Evolutionary conservation across 495 filamentous ascomycete species (phyloP).

Genomic region (Aspergillus homomorphus): DNA sequence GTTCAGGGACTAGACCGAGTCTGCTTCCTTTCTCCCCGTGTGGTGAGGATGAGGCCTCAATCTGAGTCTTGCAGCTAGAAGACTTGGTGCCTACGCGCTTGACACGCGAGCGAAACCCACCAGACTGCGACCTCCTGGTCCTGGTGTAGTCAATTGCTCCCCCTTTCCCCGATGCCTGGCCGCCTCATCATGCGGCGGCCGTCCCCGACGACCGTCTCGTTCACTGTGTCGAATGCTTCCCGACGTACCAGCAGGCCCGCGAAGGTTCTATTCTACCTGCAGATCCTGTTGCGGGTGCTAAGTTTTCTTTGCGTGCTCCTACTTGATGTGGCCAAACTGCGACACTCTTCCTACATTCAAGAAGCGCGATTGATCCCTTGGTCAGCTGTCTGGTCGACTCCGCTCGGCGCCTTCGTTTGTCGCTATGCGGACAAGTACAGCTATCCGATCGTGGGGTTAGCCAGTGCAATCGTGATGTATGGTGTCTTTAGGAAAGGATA

Average conservation of each 20-base stretch:
- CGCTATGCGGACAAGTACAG: conserved; percentile 37
- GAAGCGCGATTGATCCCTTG: conserved; percentile 26
- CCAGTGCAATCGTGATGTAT: conserved; percentile 38
- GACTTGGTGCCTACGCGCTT: background rate
- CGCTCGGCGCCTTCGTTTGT: conserved; percentile 28
- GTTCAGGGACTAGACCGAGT: conserved; percentile 20
- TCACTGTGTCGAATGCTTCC: conserved; percentile 74
- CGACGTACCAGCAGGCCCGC: conserved; percentile 53
- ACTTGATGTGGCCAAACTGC: conserved; percentile 38
- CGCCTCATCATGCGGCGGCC: conserved; percentile 67
- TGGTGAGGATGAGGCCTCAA: background rate
- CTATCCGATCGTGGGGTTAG: conserved; percentile 26
- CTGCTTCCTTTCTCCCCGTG: background rate
- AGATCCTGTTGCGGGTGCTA: conserved; percentile 49
- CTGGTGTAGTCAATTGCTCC: background rate
- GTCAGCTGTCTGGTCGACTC: conserved; percentile 35
- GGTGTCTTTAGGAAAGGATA: conserved; percentile 49
- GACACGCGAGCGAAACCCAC: background rate
- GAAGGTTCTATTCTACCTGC: conserved; percentile 48
- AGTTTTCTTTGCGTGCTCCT: conserved; percentile 41
- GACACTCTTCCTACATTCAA: conserved; percentile 24
- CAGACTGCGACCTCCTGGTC: background rate
- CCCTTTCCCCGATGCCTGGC: conserved; percentile 33
- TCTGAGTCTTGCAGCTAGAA: background rate
- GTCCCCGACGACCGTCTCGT: conserved; percentile 82